Evolutionary conservation across 768 basidiomycete species (phyloP), one percentile per base, ranked within the genome.

Genomic region (Epithele typhae): DNA sequence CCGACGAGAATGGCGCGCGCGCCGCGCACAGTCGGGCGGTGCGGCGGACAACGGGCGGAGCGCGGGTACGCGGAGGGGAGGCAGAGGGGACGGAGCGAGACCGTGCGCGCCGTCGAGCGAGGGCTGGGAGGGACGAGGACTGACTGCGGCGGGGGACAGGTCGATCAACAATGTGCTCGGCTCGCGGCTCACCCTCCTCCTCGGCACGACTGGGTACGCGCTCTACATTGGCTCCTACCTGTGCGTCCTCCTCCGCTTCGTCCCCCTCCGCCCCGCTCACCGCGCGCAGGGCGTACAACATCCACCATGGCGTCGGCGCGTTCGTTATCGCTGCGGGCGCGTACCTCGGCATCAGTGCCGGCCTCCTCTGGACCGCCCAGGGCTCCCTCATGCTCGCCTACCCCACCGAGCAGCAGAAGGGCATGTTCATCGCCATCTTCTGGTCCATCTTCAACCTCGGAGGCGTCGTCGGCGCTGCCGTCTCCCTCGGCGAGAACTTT

Each of bases 381-480:
- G 90, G 87, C n/a, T 82, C 79, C 15, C 68, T 92, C 49, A 90
- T 91, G 81, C 67, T 92, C 64, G 79, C 86, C 4, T 92, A 92
- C 63, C 85, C 88, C 0, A 88, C 85, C 0, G 88, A 92, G 61
- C 59, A 64, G 37, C 78, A 91, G 61, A 92, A 92, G 63, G 88
- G 88, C 14, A 68, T 65, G 25, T 90, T 75, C 64, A 88, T 92
- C 42, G 82, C 76, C 33, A 78, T 88, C 37, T 92, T 91, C 67
- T 92, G 89, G 89, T 67, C 76, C 36, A 85, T 91, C 51, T 92
- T 92, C 70, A 90, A 91, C 56, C 50, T 89, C 18, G 87, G 87
- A 23, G 82, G 82, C 37, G 85, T 92, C 38, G 80, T 92, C 37
- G 88, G 89, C 24, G 78, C 86, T 4, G 70, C 82, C 8, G 85